Evolutionary conservation across 805 yeast genomes (phyloP).

Genomic region (Candida chilensis): DNA sequence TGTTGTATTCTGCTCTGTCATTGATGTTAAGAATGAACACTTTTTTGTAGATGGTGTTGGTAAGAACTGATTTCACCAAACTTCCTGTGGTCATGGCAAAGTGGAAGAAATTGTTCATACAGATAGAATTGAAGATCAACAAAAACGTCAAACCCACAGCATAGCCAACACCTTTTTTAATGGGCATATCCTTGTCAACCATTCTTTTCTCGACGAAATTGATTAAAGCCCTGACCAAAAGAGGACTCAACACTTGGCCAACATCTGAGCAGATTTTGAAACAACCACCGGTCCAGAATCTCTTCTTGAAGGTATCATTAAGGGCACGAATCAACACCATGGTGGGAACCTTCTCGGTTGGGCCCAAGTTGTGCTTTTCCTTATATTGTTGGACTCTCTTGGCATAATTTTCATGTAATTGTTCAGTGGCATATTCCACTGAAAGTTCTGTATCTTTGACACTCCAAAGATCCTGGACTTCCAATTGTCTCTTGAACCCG

Average conservation of each 20-base stretch:
- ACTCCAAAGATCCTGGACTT: constrained; percentile 3
- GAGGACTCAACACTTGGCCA: constrained; percentile 1
- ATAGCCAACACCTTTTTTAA: constrained; percentile 3
- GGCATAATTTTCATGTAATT: not conserved
- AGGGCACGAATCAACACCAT: not conserved
- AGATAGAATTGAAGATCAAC: not conserved
- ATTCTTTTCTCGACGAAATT: constrained; percentile 2
- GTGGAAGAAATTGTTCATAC: constrained; percentile 6
- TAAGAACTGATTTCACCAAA: constrained; percentile 5
- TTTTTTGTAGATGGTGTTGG: constrained; percentile 7
- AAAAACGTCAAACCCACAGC: constrained; percentile 2
- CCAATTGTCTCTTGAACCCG: constrained; percentile 4
- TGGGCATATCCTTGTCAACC: not conserved
- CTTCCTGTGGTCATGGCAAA: constrained; percentile 7
- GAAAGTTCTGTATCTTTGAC: constrained; percentile 2
- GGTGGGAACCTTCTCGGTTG: not conserved
- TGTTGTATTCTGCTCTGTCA: constrained; percentile 6
- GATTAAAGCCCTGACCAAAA: constrained; percentile 3
- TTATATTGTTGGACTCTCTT: not conserved
- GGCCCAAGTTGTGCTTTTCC: not conserved
- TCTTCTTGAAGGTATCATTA: constrained; percentile 1
- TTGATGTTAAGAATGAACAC: constrained; percentile 6
- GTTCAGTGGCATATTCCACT: constrained; percentile 2
- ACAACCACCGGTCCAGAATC: not conserved
- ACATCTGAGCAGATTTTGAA: not conserved